Evolutionary conservation across 441 rosid genomes (phyloP), one percentile per base, ranked within the genome.

Genomic region (Populus hybrid): DNA sequence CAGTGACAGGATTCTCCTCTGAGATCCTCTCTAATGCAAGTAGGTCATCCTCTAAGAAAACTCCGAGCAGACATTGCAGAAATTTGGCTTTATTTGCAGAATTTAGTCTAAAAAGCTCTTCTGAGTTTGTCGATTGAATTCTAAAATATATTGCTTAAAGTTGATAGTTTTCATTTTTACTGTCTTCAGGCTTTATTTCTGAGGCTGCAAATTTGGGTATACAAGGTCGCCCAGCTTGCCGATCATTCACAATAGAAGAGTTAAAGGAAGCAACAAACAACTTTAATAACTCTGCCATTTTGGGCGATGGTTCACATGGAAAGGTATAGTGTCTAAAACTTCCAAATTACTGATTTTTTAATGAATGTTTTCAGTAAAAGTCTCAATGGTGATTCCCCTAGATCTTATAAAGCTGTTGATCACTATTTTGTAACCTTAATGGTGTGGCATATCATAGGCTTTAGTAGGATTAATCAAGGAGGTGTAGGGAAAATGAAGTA

Each of bases 21-120:
- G 93, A 84, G 78, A 73, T 89, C 40, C 87, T 89, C 78, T 74
- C 82, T 65, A 89, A 76, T 77, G 83, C 90, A 84, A 89, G 97
- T 93, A 88, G 67, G 97, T 75, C 67, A 72, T 66, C 69, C 26
- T 34, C 21, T 26, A 36, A 12, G 3, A 35, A 23, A 9, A 42
- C 21, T 38, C 7, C 6, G 65, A 61, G 50, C 71, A 67, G 32
- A 75, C 12, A 74, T 46, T 32, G 38, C 67, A 36, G 35, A 66
- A 32, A 21, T 24, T 50, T 63, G 9, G 18, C 65, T 72, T 19
- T 23, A 12, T 63, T 65, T 57, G 36, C 67, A 69, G 76, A 64
- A 7, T 71, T 8, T 18, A 1, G n/a, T n/a, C 46, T 7, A 32
- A 53, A 21, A 67, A 9, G 12, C 1, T n/a, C 10, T 53, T 53